Evolutionary conservation across 768 basidiomycete genomes (phyloP).

Genomic region (Mycena indigotica): DNA sequence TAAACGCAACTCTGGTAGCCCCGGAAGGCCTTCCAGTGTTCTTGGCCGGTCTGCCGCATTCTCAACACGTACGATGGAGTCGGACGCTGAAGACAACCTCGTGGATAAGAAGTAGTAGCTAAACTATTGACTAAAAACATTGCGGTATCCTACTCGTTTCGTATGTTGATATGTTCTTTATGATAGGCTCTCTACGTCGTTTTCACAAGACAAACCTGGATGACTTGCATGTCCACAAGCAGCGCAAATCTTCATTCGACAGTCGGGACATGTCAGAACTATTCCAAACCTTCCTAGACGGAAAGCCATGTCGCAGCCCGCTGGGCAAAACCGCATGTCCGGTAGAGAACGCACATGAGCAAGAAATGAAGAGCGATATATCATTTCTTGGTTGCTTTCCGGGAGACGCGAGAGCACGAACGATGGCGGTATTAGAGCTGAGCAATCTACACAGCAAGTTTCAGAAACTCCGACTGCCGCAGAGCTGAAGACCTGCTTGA

Average conservation of each 20-base stretch:
- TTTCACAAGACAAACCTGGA: constrained; percentile 9
- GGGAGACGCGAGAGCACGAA: constrained; percentile 4
- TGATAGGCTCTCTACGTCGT: neutral
- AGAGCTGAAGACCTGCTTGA: constrained; percentile 6
- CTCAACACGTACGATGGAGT: constrained; percentile 79
- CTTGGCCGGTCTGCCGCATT: constrained; percentile 54
- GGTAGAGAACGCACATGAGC: constrained; percentile 3
- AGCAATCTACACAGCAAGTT: constrained; percentile 12
- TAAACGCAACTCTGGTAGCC: constrained; percentile 52
- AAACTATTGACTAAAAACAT: constrained; percentile 7
- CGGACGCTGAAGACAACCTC: constrained; percentile 80
- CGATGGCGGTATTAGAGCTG: constrained; percentile 2
- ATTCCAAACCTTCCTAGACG: constrained; percentile 1
- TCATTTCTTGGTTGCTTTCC: neutral
- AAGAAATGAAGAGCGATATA: constrained; percentile 7
- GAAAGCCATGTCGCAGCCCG: constrained; percentile 17
- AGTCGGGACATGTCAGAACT: constrained; percentile 13
- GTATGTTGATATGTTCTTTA: neutral
- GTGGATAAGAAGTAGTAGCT: constrained; percentile 43
- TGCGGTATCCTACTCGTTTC: neutral
- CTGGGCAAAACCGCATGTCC: constrained; percentile 12
- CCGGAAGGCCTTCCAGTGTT: constrained; percentile 49
- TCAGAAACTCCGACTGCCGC: constrained; percentile 3
- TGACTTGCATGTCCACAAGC: constrained; percentile 10
- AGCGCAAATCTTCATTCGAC: constrained; percentile 12